Evolutionary conservation across 2,329 filamentous ascomycete genomes (phyloP).

Genomic region (Gnomoniopsis smithogilvyi): DNA sequence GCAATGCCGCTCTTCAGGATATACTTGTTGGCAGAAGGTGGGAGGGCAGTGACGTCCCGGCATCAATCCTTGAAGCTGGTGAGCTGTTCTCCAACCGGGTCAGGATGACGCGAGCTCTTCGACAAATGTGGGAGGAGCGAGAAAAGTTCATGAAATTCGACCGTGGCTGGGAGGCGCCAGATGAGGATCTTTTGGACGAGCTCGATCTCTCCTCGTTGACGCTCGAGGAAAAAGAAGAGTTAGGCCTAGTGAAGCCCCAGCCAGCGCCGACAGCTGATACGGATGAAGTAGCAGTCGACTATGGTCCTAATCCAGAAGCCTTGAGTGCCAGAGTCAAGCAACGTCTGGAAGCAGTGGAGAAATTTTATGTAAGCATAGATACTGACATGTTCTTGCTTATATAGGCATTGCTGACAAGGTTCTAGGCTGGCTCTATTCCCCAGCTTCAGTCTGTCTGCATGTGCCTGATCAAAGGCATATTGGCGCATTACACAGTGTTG

Average conservation of each 20-base stretch:
- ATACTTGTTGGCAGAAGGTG: constrained; percentile 77
- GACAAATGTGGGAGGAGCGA: constrained; percentile 92
- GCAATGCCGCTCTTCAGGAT: constrained; percentile 75
- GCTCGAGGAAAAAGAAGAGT: constrained; percentile 41
- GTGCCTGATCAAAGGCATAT: constrained; percentile 82
- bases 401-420: constrained; percentile 25
- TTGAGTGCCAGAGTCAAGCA: constrained; percentile 55
- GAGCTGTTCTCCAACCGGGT: constrained; percentile 87
- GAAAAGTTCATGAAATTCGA: constrained; percentile 91
- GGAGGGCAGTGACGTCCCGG: constrained; percentile 92
- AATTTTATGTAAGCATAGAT: constrained; percentile 70
- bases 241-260: constrained; percentile 43
- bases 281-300: constrained; percentile 41
- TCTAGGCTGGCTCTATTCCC: constrained; percentile 69
- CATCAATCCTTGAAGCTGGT: constrained; percentile 92
- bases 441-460: constrained; percentile 91
- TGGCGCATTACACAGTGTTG: constrained; percentile 84
- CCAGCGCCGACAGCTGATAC: constrained; percentile 30
- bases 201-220: constrained; percentile 33
- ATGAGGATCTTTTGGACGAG: constrained; percentile 39
- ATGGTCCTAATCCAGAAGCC: constrained; percentile 46
- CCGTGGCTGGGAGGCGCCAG: constrained; percentile 72
- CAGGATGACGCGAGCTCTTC: constrained; percentile 85
- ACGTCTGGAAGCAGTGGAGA: constrained; percentile 71
- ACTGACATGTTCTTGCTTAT: background rate